These are phyloP conservation scores for Termitomyces sp. DNA, from an alignment of 768 basidiomycete genomes.

Conservation along the genomic window DNA sequence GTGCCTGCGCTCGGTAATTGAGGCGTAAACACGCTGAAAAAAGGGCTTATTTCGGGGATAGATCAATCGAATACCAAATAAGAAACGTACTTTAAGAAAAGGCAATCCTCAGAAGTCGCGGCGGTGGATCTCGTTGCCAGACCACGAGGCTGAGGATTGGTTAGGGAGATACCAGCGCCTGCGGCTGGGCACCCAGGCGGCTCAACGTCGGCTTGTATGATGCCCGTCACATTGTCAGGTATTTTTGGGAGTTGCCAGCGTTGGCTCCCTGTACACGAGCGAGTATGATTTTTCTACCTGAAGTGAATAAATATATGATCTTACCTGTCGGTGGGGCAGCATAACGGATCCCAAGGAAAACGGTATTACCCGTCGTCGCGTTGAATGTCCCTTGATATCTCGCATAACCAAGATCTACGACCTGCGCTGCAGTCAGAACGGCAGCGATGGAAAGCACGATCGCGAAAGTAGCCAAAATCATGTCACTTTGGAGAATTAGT, in stretches of 20 bases:
- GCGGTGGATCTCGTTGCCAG: not conserved
- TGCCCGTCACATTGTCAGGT: constrained; percentile 19
- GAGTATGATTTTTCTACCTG: not conserved
- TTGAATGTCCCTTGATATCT: constrained; percentile 35
- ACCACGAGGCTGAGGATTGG: constrained; percentile 22
- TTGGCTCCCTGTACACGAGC: constrained; percentile 17
- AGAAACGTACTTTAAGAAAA: constrained; percentile 30
- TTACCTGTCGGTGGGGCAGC: constrained; percentile 43
- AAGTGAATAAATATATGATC: not conserved
- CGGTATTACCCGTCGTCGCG: constrained; percentile 24
- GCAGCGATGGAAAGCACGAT: not conserved
- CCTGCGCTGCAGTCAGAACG: constrained; percentile 6
- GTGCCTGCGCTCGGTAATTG: constrained; percentile 18
- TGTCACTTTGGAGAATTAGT: not conserved
- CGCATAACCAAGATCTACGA: constrained; percentile 40
- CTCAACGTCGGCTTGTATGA: constrained; percentile 25
- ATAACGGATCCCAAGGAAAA: constrained; percentile 41
- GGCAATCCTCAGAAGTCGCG: constrained; percentile 30
- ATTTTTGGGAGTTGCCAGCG: constrained; percentile 29
- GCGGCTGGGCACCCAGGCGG: constrained; percentile 27
- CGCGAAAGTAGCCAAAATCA: not conserved
- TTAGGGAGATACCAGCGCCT: constrained; percentile 19
- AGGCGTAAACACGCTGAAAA: constrained; percentile 28
- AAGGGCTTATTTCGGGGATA: not conserved
- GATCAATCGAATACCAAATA: no score